Base-by-base conservation (phyloP, 768 basidiomycete species). In the Coprinellus micaceus region DNA sequence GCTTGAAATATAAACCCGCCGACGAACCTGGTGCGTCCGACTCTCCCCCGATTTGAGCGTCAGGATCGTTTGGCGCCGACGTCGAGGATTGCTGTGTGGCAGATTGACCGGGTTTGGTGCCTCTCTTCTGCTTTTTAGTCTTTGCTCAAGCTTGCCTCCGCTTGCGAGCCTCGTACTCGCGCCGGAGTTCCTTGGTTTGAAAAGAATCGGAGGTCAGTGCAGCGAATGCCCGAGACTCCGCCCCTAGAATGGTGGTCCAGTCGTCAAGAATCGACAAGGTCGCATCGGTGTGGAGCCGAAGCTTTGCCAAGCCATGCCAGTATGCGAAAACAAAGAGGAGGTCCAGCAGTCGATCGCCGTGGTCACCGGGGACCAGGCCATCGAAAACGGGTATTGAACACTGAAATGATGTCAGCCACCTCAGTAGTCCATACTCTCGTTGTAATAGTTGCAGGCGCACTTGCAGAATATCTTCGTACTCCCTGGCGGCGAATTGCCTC, bases 381-480 rank as follows among this genome's bases (percentile, higher is more conserved):
- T 77, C 69, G 26, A 76, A 73, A 0, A 58, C 67, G 0, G 76
- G 76, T 0, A 76, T 65, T 0, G 66, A 57, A 54, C 71, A 74
- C 74, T 75, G 7, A 9, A 33, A 13, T 33, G 6, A 33, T 33
- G 33, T 13, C 13, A 33, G 17, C 10, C 52, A 24, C 15, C 29
- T 39, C 22, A 29, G 45, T 30, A 45, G 44, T 40, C 40, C 26
- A 33, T 17, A 12, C 41, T 21, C 22, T 74, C 53, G 19, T 70
- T 4, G 15, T 6, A 21, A 13, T 17, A 33, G 33, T 33, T 33
- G 0, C 33, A 33, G 77, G 36, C 52, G 6, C 49, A 68, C 76
- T 65, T 76, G 74, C 0, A 77, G 56, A 2, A 75, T 57, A 48
- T 78, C 75, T 29, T 78, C 70, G 49, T 67, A 77, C 37, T 78